Base-by-base conservation (phyloP, 1,139 yeast species). In the Candida sp. region DNA sequence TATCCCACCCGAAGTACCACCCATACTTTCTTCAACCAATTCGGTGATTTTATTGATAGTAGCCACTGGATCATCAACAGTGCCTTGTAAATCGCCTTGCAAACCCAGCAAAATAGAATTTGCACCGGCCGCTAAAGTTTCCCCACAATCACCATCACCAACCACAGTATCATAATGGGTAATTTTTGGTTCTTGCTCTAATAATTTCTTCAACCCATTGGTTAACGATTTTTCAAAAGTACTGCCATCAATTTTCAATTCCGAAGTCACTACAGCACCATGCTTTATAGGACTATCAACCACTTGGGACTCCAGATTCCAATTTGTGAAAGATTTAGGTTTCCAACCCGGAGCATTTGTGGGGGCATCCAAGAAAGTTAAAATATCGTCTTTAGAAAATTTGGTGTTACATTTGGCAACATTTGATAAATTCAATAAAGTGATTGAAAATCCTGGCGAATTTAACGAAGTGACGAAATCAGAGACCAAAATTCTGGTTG, bases 111-210 rank as follows among this genome's bases (percentile, higher is more conserved):
- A 66, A 36, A 91, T 77, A 1, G 89, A 89, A 44, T 82, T 75
- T 22, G 91, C 95, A 38, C 97, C 97, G 25, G 80, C 77, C 12
- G 83, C 88, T 49, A 91, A 69, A 0, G 97, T 91, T 56, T 88
- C 95, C 39, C 98, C 98, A 66, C 97, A 90, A 61, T 91, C 98
- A 53, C 98, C 98, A 62, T 91, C 98, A 48, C 98, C 98, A 2
- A 93, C 97, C 53, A 83, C 74, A 2, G 95, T 87, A 57, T 91
- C 98, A 54, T 86, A 83, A 48, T 81, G 77, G 0, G 97, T 91
- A 56, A 91, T 85, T 52, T 80, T 77, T 4, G 96, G 95, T 61
- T 90, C 97, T 68, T 62, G 73, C 57, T 61, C 74, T 54, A 63
- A 78, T 60, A 63, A 65, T 42, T 54, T 74, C 54, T 69, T 47